Base-by-base conservation (phyloP, 139 green algal genomes). In the Haematococcus lacustris region DNA sequence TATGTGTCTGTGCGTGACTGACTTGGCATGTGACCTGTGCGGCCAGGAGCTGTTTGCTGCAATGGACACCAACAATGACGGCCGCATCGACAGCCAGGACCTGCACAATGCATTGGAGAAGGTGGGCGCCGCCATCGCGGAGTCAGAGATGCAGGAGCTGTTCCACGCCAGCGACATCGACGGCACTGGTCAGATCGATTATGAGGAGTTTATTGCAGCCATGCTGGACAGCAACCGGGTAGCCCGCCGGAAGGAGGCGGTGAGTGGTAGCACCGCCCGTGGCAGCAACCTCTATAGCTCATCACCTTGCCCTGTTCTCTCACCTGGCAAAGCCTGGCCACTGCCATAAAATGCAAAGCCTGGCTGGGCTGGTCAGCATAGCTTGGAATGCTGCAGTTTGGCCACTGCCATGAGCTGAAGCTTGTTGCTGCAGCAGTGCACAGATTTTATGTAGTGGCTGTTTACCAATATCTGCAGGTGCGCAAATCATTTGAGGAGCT, bases 151-250 rank as follows among this genome's bases (percentile, higher is more conserved):
- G 79, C 72, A 73, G 65, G 79, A 84, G 62, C 75, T 88, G 39
- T 83, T 88, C 70, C 66, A 77, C 35, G 79, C 74, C 0, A 79
- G 73, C 1, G 80, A 88, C 75, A 80, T 86, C 33, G 75, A 83
- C 40, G 78, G 81, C 70, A 86, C 74, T 21, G 81, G 84, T 32
- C 76, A 86, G 76, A 87, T 89, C 41, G 84, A 87, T 50, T 89
- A 89, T 57, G 84, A 89, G 77, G 81, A 86, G 79, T 89, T 89
- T 73, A 86, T 88, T 13, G 83, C 83, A 2, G 80, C 79, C 35
- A 88, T 88, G 83, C 78, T 88, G 5, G 80, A 86, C 73, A 76
- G 50, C 35, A 77, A 80, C 37, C 70, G 80, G 0, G 79, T 88
- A 38, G 79, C 79, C 0, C 64, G 76, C 25, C 60, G 80, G 26